phyloP scores from a whole-genome alignment of 164 flowering plant species.

The Brasenia schreberi region DNA sequence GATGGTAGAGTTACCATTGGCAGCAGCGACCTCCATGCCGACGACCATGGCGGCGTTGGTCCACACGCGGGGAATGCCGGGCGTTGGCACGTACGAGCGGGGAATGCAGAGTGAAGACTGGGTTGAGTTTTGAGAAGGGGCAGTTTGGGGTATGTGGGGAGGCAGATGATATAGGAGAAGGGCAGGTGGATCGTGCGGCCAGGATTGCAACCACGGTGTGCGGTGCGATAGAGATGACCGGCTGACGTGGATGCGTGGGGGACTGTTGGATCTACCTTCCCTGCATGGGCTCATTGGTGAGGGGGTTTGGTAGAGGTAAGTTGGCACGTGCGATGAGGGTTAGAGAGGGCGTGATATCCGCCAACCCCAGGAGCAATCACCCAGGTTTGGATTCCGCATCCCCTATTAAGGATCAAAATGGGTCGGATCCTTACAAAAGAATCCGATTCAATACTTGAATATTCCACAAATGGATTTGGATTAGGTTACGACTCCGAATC shows the following conservation, averaged over 20 bases:
- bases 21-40: neutral
- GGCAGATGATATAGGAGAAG: neutral
- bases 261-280: conserved; percentile 7
- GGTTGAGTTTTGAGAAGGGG: neutral
- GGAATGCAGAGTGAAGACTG: neutral
- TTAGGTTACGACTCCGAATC: too few relatives aligned
- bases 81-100: neutral
- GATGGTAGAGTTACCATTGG: neutral
- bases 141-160: too few relatives aligned
- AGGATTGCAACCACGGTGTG: neutral
- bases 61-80: neutral
- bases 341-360: neutral
- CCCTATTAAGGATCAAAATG: too few relatives aligned
- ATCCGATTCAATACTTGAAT: too few relatives aligned
- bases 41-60: conserved; percentile 4
- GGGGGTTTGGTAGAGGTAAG: neutral
- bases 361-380: too few relatives aligned
- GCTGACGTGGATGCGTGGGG: neutral
- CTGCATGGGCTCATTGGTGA: neutral
- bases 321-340: conserved; percentile 1
- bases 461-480: too few relatives aligned
- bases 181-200: neutral
- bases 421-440: too few relatives aligned
- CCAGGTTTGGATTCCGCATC: too few relatives aligned
- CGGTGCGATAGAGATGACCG: neutral